Percentiles rank a stretch among this genome's conserved stretches.
These are phyloP conservation scores for Paecilomyces sp. DNA, from an alignment of 2,329 filamentous ascomycete species.

Conservation along the genomic window DNA sequence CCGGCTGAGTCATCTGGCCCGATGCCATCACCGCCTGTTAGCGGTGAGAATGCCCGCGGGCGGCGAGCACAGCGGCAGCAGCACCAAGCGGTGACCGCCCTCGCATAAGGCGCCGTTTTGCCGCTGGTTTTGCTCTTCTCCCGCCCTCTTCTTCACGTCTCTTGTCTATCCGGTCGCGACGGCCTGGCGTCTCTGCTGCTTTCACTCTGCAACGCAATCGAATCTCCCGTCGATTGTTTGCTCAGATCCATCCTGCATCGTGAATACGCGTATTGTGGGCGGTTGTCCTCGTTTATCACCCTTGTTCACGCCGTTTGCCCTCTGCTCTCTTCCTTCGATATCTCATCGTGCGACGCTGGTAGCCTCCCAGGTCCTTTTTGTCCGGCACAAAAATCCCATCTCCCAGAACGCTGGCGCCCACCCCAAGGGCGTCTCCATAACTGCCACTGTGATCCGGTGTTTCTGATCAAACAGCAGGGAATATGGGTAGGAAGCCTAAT, in stretches of 20 bases:
- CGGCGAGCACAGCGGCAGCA: constrained; percentile 1
- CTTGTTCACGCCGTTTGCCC: background rate
- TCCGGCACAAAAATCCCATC: background rate
- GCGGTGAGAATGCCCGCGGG: constrained; percentile 4
- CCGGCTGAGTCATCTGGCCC: background rate
- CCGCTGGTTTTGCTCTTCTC: constrained; percentile 19
- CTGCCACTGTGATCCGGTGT: background rate
- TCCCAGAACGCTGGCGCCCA: background rate
- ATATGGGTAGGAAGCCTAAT: constrained; percentile 78
- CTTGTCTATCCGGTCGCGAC: background rate
- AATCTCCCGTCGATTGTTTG: background rate
- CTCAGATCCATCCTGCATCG: background rate
- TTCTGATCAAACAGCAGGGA: constrained; percentile 10
- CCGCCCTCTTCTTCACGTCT: constrained; percentile 8
- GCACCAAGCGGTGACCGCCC: constrained; percentile 21
- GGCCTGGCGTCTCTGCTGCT: background rate
- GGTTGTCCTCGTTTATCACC: background rate
- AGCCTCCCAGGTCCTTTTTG: background rate
- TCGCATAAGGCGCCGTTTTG: constrained; percentile 24
- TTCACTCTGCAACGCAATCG: background rate
- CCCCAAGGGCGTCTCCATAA: background rate
- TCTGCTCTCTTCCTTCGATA: background rate
- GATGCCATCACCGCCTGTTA: constrained; percentile 5
- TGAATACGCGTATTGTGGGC: background rate
- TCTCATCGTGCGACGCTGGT: background rate